Evolutionary conservation across 2,329 filamentous ascomycete genomes (phyloP), one percentile per base, ranked within the genome.

Genomic region (Magnaporthales sp.): DNA sequence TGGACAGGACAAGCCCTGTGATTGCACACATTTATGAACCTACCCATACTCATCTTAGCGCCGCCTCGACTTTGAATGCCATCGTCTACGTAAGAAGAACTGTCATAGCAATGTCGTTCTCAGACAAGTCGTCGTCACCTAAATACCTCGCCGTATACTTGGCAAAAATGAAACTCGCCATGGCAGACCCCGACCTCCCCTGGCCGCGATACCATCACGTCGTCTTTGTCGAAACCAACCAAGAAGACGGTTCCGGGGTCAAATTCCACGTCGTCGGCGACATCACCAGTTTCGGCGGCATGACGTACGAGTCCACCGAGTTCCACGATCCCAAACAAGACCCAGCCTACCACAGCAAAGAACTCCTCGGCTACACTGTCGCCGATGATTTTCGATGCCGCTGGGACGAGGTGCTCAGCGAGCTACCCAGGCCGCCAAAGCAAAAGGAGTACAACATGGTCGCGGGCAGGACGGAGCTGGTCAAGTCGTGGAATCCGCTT

Each of bases 241-340:
- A 0, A 3, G 27, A 62, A 1, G 64, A 61, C 29, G 15, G 7
- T 1, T 65, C 64, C 13, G 54, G 54, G 9, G 15, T 61, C 15
- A 65, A 29, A 30, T 60, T 30, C 64, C 64, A 65, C 22, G 64
- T 65, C 64, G 29, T 60, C 30, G 64, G 54, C 27, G 64, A 65
- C 51, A 65, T 61, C 64, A 38, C 51, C 15, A 58, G 60, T 27
- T n/a, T 8, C 60, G 30, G 19, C n/a, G 64, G 64, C 10, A 65
- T 65, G 51, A 32, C 26, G 15, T 65, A 65, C 64, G 38, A 65
- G 51, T 58, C 24, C 3, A 31, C 3, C 3, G 27, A 31, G n/a
- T 32, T 22, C 29, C 26, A 15, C 27, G 26, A 62, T 6, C 62
- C 62, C 24, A 11, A 15, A 11, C 11, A 38, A 11, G 32, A 38